phyloP scores from a whole-genome alignment of 1,139 yeast species.

The Taiozyma sp. region DNA sequence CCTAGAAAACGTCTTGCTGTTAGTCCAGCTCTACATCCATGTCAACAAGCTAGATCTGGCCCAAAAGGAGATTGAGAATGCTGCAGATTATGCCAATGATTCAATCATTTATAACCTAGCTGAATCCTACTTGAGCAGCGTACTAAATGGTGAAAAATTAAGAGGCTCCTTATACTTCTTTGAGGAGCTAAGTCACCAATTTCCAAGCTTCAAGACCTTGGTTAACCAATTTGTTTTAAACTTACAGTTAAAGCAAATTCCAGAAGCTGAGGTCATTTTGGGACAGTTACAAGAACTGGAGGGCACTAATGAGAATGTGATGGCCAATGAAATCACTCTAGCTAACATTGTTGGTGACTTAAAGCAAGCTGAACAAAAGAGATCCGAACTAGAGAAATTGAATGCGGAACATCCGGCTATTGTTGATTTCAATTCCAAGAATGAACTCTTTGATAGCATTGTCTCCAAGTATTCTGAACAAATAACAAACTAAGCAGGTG shows the following conservation, averaged over 20 bases:
- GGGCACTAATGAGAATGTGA: conserved; percentile 38
- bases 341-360: conserved; percentile 41
- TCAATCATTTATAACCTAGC: conserved; percentile 60
- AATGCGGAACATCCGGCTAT: conserved; percentile 48
- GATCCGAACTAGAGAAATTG: conserved; percentile 33
- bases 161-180: conserved; percentile 64
- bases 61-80: conserved; percentile 11
- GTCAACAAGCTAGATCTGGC: conserved; percentile 15
- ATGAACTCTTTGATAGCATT: conserved; percentile 48
- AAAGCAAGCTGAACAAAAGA: conserved; percentile 20
- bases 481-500: conserved; percentile 4
- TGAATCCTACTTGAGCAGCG: conserved; percentile 59
- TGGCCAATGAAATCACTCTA: conserved; percentile 53
- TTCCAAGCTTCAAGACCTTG: conserved; percentile 41
- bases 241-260: conserved; percentile 38
- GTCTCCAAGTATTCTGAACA: conserved; percentile 44
- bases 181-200: conserved; percentile 58
- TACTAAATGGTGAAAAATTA: conserved; percentile 50
- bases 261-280: conserved; percentile 40
- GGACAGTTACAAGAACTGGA: conserved; percentile 38
- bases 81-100: conserved; percentile 51
- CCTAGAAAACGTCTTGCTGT: conserved; percentile 17
- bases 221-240: conserved; percentile 43
- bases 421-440: conserved; percentile 46
- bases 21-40: conserved; percentile 14